phyloP scores from a whole-genome alignment of 805 yeast species.

The Crinitomyces ghanaensis region DNA sequence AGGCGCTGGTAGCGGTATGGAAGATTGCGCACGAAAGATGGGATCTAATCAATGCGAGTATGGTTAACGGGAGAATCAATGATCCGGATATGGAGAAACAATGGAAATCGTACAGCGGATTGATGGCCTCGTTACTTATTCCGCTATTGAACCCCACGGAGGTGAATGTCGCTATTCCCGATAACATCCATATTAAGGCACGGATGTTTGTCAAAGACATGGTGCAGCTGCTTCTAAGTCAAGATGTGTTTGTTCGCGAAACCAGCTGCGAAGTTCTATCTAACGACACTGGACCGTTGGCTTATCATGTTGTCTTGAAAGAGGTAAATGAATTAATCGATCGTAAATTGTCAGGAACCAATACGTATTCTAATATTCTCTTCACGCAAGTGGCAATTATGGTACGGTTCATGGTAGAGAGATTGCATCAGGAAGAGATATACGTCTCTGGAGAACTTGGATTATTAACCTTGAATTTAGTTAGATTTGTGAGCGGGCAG shows the following conservation, averaged over 20 bases:
- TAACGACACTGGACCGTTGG: slow-evolving; percentile 52
- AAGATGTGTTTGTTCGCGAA: slow-evolving; percentile 47
- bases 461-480: slow-evolving; percentile 14
- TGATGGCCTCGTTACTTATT: slow-evolving; percentile 48
- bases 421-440: slow-evolving; percentile 17
- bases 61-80: slow-evolving; percentile 12
- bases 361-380: slow-evolving; percentile 2
- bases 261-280: slow-evolving; percentile 62
- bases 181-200: slow-evolving; percentile 44
- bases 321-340: slow-evolving; percentile 28
- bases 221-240: slow-evolving; percentile 27
- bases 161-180: slow-evolving; percentile 11
- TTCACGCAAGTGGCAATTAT: slow-evolving; percentile 15
- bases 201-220: slow-evolving; percentile 20
- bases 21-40: slow-evolving; percentile 39
- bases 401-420: slow-evolving; percentile 15
- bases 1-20: slow-evolving; percentile 34
- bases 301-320: slow-evolving; percentile 35
- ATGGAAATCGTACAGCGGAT: slow-evolving; percentile 60
- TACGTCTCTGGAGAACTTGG: slow-evolving; percentile 18
- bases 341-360: slow-evolving; percentile 3
- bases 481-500: slow-evolving; percentile 11
- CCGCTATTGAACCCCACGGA: slow-evolving; percentile 14
- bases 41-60: slow-evolving; percentile 22
- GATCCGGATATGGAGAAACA: slow-evolving; percentile 20